Percentiles rank a stretch among this genome's conserved stretches.
Evolutionary conservation across 352 stramenopile genomes (phyloP).

Genomic region (Globisporangium barbulae): DNA sequence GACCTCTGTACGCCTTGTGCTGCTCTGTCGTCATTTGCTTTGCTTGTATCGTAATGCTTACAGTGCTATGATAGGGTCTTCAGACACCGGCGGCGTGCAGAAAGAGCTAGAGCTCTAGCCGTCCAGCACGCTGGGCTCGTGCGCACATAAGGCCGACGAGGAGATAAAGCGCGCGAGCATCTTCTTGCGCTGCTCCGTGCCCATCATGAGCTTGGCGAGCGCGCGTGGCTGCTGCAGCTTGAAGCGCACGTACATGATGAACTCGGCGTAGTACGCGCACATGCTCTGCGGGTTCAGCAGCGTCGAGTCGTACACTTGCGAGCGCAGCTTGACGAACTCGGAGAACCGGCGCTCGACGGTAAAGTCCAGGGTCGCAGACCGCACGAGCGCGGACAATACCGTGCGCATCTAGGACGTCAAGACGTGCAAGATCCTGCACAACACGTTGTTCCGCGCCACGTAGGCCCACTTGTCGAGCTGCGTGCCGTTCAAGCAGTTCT

Average conservation of each 20-base stretch:
- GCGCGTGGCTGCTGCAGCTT: slow-evolving; percentile 42
- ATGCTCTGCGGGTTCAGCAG: slow-evolving; percentile 44
- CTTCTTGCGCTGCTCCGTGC: slow-evolving; percentile 41
- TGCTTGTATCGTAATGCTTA: too few relatives aligned
- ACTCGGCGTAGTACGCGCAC: slow-evolving; percentile 63
- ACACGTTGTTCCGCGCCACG: slow-evolving; percentile 59
- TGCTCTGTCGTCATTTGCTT: too few relatives aligned
- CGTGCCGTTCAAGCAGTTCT: slow-evolving; percentile 78
- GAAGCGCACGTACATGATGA: slow-evolving; percentile 51
- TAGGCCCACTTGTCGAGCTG: slow-evolving; percentile 68
- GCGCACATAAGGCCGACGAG: too few relatives aligned
- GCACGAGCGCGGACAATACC: too few relatives aligned
- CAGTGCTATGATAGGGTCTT: too few relatives aligned
- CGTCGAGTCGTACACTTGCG: slow-evolving; percentile 37
- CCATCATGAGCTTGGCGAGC: slow-evolving; percentile 30
- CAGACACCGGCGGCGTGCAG: too few relatives aligned
- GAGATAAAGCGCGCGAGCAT: slow-evolving; percentile 55
- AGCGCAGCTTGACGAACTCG: slow-evolving; percentile 50
- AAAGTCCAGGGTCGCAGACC: slow-evolving; percentile 34
- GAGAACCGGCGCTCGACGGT: slow-evolving; percentile 59
- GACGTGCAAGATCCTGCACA: too few relatives aligned
- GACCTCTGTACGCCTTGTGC: too few relatives aligned
- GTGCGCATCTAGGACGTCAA: too few relatives aligned
- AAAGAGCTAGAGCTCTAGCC: too few relatives aligned
- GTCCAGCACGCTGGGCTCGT: too few relatives aligned